Base-by-base conservation (phyloP, 2,329 filamentous ascomycete genomes). In the Seiridium cupressi region DNA sequence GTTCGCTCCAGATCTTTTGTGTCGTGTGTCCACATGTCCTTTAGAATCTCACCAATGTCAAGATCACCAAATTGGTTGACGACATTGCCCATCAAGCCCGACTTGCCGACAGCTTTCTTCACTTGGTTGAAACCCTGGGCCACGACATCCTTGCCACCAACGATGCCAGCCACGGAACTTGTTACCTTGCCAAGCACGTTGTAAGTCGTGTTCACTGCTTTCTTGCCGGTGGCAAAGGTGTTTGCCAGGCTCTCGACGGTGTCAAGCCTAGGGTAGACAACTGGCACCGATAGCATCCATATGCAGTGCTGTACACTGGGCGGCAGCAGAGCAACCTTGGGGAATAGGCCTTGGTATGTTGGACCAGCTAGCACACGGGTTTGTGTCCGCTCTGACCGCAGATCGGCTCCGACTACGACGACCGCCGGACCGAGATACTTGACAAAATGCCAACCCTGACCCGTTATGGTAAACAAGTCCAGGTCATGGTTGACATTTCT, bases 1-100 rank as follows among this genome's bases (percentile, higher is more conserved):
- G 95, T 99, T 60, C 95, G 85, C 77, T 99, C 95, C 46, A 99
- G 87, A 69, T 99, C 95, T 84, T 98, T 99, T 57, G 90, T 93
- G 56, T 98, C 94, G 71, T 99, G 95, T 31, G 95, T 99, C 95
- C 95, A 99, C 81, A 96, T 89, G 73, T 99, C 95, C 71, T 94
- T 89, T 61, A 98, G 79, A 72, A 98, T 95, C 76, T 99, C 95
- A 57, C 95, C 87, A 55, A 98, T 86, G 70, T 97, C 95, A 62
- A 99, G 89, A 66, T 98, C 95, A 58, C 95, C 95, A 73, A 99
- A 99, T 42, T 96, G 93, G 77, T 93, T 97, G 54, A 99, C 81
- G 44, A 98, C 93, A 60, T 92, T 91, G 63, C 94, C 94, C 94
- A 99, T 98, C 56, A 99, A 81, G 1, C 95, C 95, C 1, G 88